phyloP scores from a whole-genome alignment of 352 stramenopile genomes.

The Chrysophaeum taylorii region DNA sequence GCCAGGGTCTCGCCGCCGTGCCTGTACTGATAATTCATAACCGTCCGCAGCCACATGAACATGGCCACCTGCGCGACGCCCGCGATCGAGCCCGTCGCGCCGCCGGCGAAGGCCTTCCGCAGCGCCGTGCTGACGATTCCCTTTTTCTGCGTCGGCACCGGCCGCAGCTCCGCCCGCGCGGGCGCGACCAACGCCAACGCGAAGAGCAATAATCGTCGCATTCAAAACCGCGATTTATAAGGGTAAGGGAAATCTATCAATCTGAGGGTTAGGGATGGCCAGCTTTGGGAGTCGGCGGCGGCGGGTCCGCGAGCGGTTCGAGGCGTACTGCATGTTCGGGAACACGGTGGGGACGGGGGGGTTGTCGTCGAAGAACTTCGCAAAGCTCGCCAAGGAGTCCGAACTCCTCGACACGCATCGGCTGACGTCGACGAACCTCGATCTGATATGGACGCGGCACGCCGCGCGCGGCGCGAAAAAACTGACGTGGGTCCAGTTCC shows the following conservation, averaged over 20 bases:
- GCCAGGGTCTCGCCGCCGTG: constrained; percentile 48
- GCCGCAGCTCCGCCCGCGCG: too few relatives aligned
- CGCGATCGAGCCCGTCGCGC: constrained; percentile 31
- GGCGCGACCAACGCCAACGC: too few relatives aligned
- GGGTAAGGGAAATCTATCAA: too few relatives aligned
- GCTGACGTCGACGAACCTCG: constrained; percentile 18
- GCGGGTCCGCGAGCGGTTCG: neutral
- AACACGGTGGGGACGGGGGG: neutral
- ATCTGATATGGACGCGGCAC: constrained; percentile 21
- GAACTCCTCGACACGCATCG: constrained; percentile 12
- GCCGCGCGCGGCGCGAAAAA: constrained; percentile 15
- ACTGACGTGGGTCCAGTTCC: constrained; percentile 18
- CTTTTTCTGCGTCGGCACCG: too few relatives aligned
- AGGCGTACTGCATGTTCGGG: neutral
- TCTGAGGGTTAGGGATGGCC: too few relatives aligned
- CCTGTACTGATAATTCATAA: constrained; percentile 71
- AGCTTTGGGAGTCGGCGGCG: too few relatives aligned
- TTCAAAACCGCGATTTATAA: too few relatives aligned
- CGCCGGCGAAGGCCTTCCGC: constrained; percentile 5
- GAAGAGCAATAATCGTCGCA: too few relatives aligned
- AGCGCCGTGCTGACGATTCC: too few relatives aligned
- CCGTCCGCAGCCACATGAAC: constrained; percentile 70
- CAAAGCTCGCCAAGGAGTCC: constrained; percentile 16
- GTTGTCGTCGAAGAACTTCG: constrained; percentile 11
- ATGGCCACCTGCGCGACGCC: constrained; percentile 58